Conservation (phyloP, 495 filamentous ascomycete species). For the Parachaetomium inaequale region DNA sequence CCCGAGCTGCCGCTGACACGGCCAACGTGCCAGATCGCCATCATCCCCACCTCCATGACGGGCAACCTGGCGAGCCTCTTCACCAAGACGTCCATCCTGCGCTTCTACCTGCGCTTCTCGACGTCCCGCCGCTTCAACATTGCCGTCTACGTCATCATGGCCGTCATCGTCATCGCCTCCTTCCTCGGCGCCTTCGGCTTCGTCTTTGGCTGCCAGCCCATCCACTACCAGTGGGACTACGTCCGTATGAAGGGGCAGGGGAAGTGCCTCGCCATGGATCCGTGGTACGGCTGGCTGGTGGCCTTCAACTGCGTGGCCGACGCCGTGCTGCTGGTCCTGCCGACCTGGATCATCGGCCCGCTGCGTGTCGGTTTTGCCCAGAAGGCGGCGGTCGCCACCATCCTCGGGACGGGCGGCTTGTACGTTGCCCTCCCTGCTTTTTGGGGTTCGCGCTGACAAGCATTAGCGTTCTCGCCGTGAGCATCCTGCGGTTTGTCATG, state of each 20-base stretch:
- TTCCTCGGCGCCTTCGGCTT: conserved; percentile 13
- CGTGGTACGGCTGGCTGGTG: conserved; percentile 1
- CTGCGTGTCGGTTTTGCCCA: background rate
- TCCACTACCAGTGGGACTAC: conserved; percentile 19
- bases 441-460: background rate
- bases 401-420: conserved; percentile 28
- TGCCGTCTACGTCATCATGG: conserved; percentile 18
- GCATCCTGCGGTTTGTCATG: conserved; percentile 20
- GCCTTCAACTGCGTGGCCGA: conserved; percentile 21
- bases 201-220: conserved; percentile 24
- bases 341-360: background rate
- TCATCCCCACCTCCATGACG: conserved; percentile 14
- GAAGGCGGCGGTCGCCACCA: conserved; percentile 18
- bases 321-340: conserved; percentile 9
- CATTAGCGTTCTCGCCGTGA: conserved; percentile 24
- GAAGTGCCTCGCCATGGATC: conserved; percentile 14
- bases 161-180: conserved; percentile 17
- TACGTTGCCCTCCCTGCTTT: background rate
- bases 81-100: conserved; percentile 24
- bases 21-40: background rate
- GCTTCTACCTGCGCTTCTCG: conserved; percentile 28
- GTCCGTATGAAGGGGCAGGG: background rate
- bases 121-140: conserved; percentile 16
- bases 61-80: conserved; percentile 21
- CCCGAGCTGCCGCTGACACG: background rate